Conservation (phyloP, 192 early-diverging fungal species). For the Chytriomyces sp. region DNA sequence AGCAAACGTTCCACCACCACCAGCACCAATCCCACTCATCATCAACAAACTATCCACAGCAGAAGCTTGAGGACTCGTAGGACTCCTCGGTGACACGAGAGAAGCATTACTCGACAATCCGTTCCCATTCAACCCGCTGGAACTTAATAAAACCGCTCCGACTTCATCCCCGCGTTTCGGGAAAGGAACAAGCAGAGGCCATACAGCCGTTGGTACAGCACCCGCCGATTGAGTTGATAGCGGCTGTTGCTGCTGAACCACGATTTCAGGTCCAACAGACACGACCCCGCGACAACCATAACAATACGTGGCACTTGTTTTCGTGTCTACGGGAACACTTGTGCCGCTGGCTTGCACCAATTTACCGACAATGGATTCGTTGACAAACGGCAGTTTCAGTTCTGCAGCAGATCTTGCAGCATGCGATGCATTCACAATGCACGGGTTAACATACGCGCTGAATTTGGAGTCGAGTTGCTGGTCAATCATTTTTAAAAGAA, state of each 20-base stretch:
- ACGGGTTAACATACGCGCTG: not conserved
- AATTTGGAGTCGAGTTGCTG: constrained; percentile 26
- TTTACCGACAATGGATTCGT: too few relatives aligned
- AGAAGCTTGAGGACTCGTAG: not conserved
- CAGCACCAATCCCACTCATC: not conserved
- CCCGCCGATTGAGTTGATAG: not conserved
- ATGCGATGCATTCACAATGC: not conserved
- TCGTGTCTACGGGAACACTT: not conserved
- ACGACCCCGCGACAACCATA: constrained; percentile 32
- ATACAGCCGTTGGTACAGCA: not conserved
- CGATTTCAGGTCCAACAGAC: constrained; percentile 9
- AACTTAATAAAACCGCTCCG: too few relatives aligned
- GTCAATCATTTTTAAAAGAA: constrained; percentile 33
- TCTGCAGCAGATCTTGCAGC: not conserved
- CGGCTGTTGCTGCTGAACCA: not conserved
- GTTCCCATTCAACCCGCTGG: too few relatives aligned
- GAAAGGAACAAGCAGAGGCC: not conserved
- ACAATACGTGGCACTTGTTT: not conserved
- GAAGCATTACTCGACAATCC: not conserved
- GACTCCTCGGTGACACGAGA: not conserved
- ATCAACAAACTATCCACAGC: not conserved
- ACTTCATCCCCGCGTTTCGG: not conserved
- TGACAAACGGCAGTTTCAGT: too few relatives aligned
- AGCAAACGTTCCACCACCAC: not conserved
- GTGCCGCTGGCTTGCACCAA: not conserved